Evolutionary conservation across 148 eudicot genomes (phyloP).

Genomic region (Vaccinium corymbosum): DNA sequence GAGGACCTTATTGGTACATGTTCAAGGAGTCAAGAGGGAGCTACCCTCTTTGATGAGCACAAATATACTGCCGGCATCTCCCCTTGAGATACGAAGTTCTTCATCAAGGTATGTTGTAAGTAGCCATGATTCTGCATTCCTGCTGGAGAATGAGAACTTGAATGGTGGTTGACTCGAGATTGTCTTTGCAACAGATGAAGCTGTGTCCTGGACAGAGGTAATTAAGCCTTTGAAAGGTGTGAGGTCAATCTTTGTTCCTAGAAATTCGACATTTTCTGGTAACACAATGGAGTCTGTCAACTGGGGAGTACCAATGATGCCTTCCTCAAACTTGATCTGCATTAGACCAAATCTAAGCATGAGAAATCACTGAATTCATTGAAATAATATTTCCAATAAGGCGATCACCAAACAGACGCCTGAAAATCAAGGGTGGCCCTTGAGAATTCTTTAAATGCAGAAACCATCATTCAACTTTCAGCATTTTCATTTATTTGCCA

Average conservation of each 20-base stretch:
- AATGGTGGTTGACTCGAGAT: constrained; percentile 77
- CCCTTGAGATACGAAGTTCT: constrained; percentile 84
- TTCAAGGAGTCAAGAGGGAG: constrained; percentile 44
- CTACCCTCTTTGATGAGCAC: constrained; percentile 84
- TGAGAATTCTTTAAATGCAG: neutral
- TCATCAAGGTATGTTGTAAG: constrained; percentile 84
- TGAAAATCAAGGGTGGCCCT: neutral
- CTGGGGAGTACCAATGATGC: constrained; percentile 84
- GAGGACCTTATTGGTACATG: neutral
- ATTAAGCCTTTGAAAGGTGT: constrained; percentile 69
- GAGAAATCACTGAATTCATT: neutral
- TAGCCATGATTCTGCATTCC: constrained; percentile 67
- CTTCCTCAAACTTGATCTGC: constrained; percentile 82
- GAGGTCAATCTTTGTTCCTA: constrained; percentile 80
- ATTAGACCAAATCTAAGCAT: constrained; percentile 22
- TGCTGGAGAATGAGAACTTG: constrained; percentile 56
- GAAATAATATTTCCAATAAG: neutral
- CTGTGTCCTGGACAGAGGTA: constrained; percentile 70
- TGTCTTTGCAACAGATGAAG: constrained; percentile 72
- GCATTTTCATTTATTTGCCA: neutral
- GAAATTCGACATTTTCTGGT: constrained; percentile 74
- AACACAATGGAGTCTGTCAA: constrained; percentile 69
- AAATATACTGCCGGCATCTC: constrained; percentile 66
- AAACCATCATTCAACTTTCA: neutral
- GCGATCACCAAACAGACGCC: neutral